These are phyloP conservation scores for Suillus tomentosus DNA, from an alignment of 768 basidiomycete species.

Conservation along the genomic window DNA sequence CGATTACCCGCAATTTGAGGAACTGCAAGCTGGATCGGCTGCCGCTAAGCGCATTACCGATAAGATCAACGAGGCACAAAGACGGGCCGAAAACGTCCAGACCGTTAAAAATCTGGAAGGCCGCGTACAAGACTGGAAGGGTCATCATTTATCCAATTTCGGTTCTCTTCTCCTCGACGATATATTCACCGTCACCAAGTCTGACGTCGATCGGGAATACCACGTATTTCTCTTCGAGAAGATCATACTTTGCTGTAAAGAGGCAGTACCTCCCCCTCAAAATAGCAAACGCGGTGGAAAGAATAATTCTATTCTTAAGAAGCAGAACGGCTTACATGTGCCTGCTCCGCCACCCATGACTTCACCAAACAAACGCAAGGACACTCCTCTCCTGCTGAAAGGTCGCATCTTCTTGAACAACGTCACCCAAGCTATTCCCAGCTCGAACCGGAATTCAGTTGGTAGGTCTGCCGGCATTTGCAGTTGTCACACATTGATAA, in stretches of 20 bases:
- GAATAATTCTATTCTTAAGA: slow-evolving; percentile 88
- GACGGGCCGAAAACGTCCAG: slow-evolving; percentile 87
- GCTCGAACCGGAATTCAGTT: slow-evolving; percentile 54
- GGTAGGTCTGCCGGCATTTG: slow-evolving; percentile 46
- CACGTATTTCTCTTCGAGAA: slow-evolving; percentile 99
- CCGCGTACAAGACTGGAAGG: slow-evolving; percentile 98
- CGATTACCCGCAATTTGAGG: slow-evolving; percentile 72
- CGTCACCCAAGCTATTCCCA: slow-evolving; percentile 78
- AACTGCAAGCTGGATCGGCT: slow-evolving; percentile 80
- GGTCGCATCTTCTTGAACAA: slow-evolving; percentile 98
- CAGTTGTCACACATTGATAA: slow-evolving; percentile 5
- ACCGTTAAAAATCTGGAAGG: slow-evolving; percentile 84
- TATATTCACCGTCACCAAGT: slow-evolving; percentile 93
- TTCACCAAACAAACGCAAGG: slow-evolving; percentile 69
- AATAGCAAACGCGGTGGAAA: slow-evolving; percentile 74
- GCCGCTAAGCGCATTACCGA: slow-evolving; percentile 93
- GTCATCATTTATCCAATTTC: slow-evolving; percentile 92
- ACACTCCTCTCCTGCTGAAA: slow-evolving; percentile 83
- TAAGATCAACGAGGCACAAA: slow-evolving; percentile 93
- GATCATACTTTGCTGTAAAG: slow-evolving; percentile 99
- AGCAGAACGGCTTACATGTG: slow-evolving; percentile 56
- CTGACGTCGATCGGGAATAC: slow-evolving; percentile 95
- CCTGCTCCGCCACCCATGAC: slow-evolving; percentile 49
- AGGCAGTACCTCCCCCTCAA: slow-evolving; percentile 61
- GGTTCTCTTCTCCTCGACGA: slow-evolving; percentile 94